These are phyloP conservation scores for Trypanosoma vivax DNA, from an alignment of 208 protist species.

Conservation along the genomic window DNA sequence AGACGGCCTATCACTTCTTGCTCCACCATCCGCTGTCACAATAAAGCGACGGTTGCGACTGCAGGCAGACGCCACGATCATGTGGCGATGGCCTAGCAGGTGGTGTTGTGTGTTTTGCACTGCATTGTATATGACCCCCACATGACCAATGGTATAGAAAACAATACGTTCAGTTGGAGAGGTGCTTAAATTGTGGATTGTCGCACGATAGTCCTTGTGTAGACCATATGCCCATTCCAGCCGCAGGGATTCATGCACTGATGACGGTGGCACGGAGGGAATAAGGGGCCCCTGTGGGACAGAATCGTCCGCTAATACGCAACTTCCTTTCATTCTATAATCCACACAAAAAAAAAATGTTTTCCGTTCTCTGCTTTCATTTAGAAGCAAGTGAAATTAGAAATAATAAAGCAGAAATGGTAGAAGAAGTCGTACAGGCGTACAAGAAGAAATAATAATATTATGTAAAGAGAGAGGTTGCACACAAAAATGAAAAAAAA, in stretches of 20 bases:
- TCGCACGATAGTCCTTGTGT: constrained; percentile 80
- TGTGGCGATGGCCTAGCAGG: constrained; percentile 87
- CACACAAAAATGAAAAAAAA: too few relatives aligned
- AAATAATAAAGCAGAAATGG: too few relatives aligned
- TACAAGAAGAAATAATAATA: too few relatives aligned
- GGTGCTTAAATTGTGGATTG: constrained; percentile 85
- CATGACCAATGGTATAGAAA: constrained; percentile 90
- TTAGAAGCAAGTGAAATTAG: too few relatives aligned
- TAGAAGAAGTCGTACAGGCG: too few relatives aligned
- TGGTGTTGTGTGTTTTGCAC: constrained; percentile 80
- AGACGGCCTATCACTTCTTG: constrained; percentile 5
- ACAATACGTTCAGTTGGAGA: constrained; percentile 48
- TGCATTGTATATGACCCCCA: constrained; percentile 89
- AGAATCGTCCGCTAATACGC: not conserved
- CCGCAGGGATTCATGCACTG: constrained; percentile 46
- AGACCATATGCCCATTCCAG: constrained; percentile 91
- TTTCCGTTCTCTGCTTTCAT: not conserved
- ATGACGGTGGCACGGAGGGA: constrained; percentile 11
- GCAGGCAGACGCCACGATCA: constrained; percentile 71
- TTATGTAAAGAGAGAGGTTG: too few relatives aligned
- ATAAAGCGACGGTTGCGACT: constrained; percentile 85
- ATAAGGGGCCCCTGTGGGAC: constrained; percentile 7
- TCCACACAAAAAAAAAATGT: constrained; percentile 5
- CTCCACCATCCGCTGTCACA: constrained; percentile 87
- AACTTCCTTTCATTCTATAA: constrained; percentile 11